Evolutionary conservation across 345 rosid genomes (phyloP).

Genomic region (Eucalyptus microcorys): DNA sequence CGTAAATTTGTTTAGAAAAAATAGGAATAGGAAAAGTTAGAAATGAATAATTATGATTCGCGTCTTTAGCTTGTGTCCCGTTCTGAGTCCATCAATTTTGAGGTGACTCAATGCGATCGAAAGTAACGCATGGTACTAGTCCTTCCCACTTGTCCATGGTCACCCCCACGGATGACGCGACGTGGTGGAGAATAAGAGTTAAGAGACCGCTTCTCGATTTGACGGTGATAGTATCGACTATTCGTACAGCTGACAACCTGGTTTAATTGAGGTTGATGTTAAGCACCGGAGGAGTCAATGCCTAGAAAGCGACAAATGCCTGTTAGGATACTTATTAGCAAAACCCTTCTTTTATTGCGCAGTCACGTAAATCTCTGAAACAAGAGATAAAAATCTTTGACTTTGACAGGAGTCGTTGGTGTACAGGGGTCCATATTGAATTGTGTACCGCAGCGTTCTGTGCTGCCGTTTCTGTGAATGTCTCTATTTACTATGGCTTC

Average conservation of each 20-base stretch:
- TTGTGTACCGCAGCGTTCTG: not conserved
- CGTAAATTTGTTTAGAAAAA: too few relatives aligned
- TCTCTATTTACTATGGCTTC: not conserved
- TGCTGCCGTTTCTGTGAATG: not conserved
- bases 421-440: not conserved
- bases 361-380: not conserved
- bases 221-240: not conserved
- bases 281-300: not conserved
- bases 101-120: not conserved
- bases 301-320: not conserved
- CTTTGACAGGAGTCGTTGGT: not conserved
- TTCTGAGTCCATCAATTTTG: not conserved
- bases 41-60: too few relatives aligned
- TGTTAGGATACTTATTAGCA: not conserved
- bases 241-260: not conserved
- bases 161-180: not conserved
- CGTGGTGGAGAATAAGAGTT: not conserved
- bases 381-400: not conserved
- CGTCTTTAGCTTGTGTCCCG: not conserved
- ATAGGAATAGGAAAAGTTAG: too few relatives aligned
- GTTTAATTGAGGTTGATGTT: not conserved
- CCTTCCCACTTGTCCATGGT: not conserved
- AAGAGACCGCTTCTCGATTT: not conserved
- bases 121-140: not conserved
- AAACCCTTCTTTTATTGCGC: not conserved